These are phyloP conservation scores for Hypoxylon fuscum DNA, from an alignment of 495 filamentous ascomycete species.

Conservation along the genomic window DNA sequence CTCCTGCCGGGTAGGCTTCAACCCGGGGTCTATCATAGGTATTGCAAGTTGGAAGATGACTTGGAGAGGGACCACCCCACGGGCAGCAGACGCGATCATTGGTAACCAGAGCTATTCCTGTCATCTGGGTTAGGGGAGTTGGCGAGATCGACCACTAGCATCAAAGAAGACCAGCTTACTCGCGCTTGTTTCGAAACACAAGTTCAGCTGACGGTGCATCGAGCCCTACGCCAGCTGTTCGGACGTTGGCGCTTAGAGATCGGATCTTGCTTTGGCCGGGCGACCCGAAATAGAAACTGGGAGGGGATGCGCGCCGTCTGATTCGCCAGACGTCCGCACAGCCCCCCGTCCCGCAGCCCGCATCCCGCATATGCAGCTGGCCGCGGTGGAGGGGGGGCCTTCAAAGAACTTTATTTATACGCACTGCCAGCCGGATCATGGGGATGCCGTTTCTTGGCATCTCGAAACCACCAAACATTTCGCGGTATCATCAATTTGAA, in stretches of 20 bases:
- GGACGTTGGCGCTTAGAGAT: slow-evolving; percentile 17
- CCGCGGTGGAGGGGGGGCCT: not conserved
- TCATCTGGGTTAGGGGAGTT: slow-evolving; percentile 20
- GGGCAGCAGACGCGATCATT: no score
- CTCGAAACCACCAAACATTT: slow-evolving; percentile 1
- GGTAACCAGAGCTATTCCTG: not conserved
- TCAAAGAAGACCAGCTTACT: not conserved
- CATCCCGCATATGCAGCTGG: not conserved
- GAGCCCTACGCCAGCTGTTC: slow-evolving; percentile 10
- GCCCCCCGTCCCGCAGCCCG: no score
- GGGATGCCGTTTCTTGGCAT: slow-evolving; percentile 20
- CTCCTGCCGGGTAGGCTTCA: slow-evolving; percentile 22
- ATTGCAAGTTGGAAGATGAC: not conserved
- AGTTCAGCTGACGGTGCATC: slow-evolving; percentile 5
- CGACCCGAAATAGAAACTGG: slow-evolving; percentile 33
- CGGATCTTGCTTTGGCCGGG: slow-evolving; percentile 15
- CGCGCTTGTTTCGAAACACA: slow-evolving; percentile 38
- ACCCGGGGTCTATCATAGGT: slow-evolving; percentile 21
- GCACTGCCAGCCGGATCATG: slow-evolving; percentile 24
- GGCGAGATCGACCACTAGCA: not conserved
- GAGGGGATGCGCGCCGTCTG: slow-evolving; percentile 1
- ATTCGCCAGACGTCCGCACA: slow-evolving; percentile 31
- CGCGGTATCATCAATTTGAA: not conserved
- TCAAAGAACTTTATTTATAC: slow-evolving; percentile 6
- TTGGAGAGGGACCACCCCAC: no score